phyloP scores from a whole-genome alignment of 192 early-diverging fungal genomes.

The Cladochytrium replicatum region DNA sequence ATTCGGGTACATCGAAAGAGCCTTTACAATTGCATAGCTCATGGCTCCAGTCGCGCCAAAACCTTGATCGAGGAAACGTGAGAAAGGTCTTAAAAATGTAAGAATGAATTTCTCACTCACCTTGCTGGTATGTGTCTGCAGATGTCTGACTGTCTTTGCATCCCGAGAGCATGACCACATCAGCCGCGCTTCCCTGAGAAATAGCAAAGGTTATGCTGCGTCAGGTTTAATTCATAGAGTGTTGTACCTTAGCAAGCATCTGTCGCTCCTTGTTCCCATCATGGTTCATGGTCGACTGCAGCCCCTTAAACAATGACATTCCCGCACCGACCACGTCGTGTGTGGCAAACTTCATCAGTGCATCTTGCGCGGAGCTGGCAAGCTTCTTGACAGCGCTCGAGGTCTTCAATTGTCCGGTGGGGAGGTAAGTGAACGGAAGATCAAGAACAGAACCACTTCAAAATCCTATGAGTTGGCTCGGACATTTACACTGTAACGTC shows the following conservation, averaged over 20 bases:
- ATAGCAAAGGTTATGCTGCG: conserved; percentile 9
- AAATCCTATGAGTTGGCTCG: not conserved
- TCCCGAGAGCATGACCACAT: conserved; percentile 59
- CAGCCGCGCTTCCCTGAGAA: conserved; percentile 26
- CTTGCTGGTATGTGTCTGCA: conserved; percentile 35
- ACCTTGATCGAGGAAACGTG: not conserved
- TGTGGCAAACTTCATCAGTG: conserved; percentile 8
- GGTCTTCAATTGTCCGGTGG: conserved; percentile 23
- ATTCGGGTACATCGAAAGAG: conserved; percentile 3
- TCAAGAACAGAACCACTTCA: conserved; percentile 24
- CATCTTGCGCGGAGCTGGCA: conserved; percentile 3
- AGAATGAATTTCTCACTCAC: not conserved
- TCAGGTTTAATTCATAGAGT: conserved; percentile 3
- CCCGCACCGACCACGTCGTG: conserved; percentile 17
- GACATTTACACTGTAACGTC: not conserved
- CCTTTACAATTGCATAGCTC: conserved; percentile 31
- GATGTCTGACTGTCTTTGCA: conserved; percentile 62
- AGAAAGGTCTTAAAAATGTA: not conserved
- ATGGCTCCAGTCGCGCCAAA: conserved; percentile 25
- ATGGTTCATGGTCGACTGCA: conserved; percentile 1
- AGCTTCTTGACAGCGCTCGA: conserved; percentile 6
- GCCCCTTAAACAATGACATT: conserved; percentile 9
- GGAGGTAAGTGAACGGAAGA: conserved; percentile 37
- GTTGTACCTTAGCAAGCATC: conserved; percentile 9
- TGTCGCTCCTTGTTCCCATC: conserved; percentile 2